Evolutionary conservation across 495 filamentous ascomycete genomes (phyloP).

Genomic region (Penicillium goetzii): DNA sequence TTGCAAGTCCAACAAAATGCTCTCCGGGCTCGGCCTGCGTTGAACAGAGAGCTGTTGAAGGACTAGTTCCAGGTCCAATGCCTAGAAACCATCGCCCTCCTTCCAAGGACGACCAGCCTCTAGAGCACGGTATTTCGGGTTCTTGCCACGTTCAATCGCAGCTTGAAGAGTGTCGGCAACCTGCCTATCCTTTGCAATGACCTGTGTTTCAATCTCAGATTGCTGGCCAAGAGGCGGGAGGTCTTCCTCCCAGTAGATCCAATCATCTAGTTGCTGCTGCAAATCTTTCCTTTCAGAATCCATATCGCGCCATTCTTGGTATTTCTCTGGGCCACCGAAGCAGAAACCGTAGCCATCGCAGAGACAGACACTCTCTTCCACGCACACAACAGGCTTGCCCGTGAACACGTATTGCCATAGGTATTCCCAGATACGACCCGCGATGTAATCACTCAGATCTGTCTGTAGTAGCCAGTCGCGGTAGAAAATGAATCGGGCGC

Average conservation of each 20-base stretch:
- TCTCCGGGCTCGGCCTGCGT: not conserved
- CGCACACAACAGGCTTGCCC: constrained; percentile 60
- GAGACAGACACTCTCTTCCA: constrained; percentile 69
- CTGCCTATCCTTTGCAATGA: constrained; percentile 38
- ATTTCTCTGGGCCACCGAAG: constrained; percentile 64
- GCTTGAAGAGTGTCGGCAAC: constrained; percentile 39
- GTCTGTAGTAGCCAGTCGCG: constrained; percentile 72
- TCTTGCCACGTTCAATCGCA: constrained; percentile 55
- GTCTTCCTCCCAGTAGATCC: constrained; percentile 44
- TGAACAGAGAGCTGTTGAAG: not conserved
- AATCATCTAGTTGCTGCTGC: constrained; percentile 54
- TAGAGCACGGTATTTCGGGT: constrained; percentile 54
- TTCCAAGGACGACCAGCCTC: constrained; percentile 58
- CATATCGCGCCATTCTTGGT: constrained; percentile 49
- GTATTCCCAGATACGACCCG: constrained; percentile 77
- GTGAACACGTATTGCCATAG: constrained; percentile 75
- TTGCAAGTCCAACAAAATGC: not conserved
- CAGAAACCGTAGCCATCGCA: constrained; percentile 81
- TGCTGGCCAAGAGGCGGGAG: constrained; percentile 45
- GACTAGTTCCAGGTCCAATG: constrained; percentile 4
- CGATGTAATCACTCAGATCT: constrained; percentile 64
- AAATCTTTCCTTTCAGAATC: constrained; percentile 44
- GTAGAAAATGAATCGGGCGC: constrained; percentile 62
- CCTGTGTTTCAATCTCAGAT: constrained; percentile 30
- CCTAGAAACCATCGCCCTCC: constrained; percentile 56